phyloP scores from a whole-genome alignment of 2,329 filamentous ascomycete genomes.

The Drechslerella dactyloides region DNA sequence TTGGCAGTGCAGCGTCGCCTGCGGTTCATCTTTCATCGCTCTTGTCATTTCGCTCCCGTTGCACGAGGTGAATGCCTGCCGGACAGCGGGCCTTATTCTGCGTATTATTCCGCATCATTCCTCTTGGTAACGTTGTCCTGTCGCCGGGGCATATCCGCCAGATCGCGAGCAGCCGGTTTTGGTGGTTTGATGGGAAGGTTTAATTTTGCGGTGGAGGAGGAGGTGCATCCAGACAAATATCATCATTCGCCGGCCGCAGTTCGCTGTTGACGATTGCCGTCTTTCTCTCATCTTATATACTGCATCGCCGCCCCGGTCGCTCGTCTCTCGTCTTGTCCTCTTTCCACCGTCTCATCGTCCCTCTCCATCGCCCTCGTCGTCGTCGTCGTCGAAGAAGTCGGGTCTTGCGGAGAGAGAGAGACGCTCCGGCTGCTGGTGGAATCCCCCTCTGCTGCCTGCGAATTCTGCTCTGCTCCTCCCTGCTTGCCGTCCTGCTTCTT shows the following conservation, averaged over 20 bases:
- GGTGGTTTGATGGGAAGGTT: not conserved
- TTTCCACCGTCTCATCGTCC: conserved; percentile 33
- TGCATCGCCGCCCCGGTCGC: not conserved
- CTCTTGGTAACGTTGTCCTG: conserved; percentile 19
- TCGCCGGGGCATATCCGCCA: conserved; percentile 6
- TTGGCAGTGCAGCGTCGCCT: not conserved
- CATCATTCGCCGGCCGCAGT: not conserved
- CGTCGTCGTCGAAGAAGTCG: not conserved
- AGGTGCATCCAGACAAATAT: not conserved
- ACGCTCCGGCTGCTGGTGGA: conserved; percentile 21
- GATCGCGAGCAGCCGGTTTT: not conserved
- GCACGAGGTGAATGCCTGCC: not conserved
- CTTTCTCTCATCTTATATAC: too few species aligned
- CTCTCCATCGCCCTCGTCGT: conserved; percentile 1
- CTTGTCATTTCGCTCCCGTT: not conserved
- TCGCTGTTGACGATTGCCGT: too few species aligned
- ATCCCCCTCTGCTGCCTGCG: not conserved
- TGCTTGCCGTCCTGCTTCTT: too few species aligned
- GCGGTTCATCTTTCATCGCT: not conserved
- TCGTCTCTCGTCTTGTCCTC: conserved; percentile 9
- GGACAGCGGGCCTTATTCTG: conserved; percentile 1
- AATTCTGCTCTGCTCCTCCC: conserved; percentile 1
- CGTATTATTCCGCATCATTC: conserved; percentile 24
- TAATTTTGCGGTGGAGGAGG: not conserved
- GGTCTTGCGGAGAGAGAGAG: not conserved